Conservation (phyloP, 2,329 filamentous ascomycete genomes). For the Diaporthe sp. region DNA sequence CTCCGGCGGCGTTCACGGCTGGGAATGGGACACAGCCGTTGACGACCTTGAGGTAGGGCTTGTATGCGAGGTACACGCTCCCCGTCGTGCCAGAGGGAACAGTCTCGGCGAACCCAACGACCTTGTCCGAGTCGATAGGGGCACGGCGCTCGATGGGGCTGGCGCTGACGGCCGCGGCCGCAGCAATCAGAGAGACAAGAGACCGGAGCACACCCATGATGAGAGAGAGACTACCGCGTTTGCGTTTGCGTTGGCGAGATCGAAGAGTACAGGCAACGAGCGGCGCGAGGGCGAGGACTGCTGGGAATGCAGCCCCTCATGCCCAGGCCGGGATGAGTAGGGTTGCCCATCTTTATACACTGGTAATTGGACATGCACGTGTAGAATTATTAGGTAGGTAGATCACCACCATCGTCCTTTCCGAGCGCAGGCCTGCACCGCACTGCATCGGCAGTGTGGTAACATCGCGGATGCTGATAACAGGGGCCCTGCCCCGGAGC, state of each 20-base stretch:
- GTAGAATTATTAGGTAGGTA: constrained; percentile 18
- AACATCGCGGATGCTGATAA: constrained; percentile 8
- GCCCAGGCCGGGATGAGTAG: neutral
- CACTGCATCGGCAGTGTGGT: constrained; percentile 10
- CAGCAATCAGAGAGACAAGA: constrained; percentile 18
- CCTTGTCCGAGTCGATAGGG: constrained; percentile 48
- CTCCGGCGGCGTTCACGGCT: constrained; percentile 68
- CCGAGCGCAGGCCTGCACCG: neutral
- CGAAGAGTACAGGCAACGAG: neutral
- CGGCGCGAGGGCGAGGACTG: neutral
- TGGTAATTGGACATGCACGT: constrained; percentile 15
- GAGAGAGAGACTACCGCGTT: neutral
- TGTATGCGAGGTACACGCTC: constrained; percentile 67
- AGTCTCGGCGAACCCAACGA: constrained; percentile 68
- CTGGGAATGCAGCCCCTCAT: constrained; percentile 8
- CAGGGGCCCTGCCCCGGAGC: constrained; percentile 8
- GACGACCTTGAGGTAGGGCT: constrained; percentile 67
- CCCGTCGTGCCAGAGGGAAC: constrained; percentile 63
- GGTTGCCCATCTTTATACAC: constrained; percentile 15
- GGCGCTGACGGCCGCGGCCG: constrained; percentile 10
- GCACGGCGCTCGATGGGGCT: constrained; percentile 43
- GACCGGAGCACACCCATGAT: constrained; percentile 29
- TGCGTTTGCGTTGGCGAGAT: neutral
- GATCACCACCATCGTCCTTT: constrained; percentile 20
- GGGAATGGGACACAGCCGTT: constrained; percentile 76